A percentile compares a stretch with the other conserved stretches of the same genome.
Evolutionary conservation across 768 basidiomycete genomes (phyloP).

Genomic region (Lepiota subincarnata): DNA sequence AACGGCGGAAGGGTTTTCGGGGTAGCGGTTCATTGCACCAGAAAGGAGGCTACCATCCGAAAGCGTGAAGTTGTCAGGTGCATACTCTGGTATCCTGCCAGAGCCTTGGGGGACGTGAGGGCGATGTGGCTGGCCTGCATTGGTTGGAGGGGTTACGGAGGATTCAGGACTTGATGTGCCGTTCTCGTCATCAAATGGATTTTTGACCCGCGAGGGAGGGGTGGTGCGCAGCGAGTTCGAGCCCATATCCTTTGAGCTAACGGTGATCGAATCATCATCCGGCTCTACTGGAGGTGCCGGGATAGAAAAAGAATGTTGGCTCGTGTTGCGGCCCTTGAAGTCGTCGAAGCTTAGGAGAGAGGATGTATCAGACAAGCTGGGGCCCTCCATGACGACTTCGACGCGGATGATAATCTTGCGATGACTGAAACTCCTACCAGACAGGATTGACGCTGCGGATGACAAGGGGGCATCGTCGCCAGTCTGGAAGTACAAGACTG

Average conservation of each 20-base stretch:
- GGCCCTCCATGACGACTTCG: conserved; percentile 78
- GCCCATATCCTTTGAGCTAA: conserved; percentile 63
- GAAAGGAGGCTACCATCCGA: conserved; percentile 5
- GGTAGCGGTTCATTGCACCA: conserved; percentile 25
- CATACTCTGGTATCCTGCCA: not conserved
- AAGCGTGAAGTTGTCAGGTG: not conserved
- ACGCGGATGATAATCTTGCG: conserved; percentile 76
- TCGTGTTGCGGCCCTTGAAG: conserved; percentile 54
- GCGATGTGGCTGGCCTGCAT: not conserved
- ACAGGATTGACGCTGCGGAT: conserved; percentile 71
- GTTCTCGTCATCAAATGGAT: conserved; percentile 5
- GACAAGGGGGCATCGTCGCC: conserved; percentile 73
- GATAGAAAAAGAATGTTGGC: conserved; percentile 52
- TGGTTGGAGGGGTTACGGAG: conserved; percentile 2
- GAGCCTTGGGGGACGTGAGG: not conserved
- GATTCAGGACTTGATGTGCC: conserved; percentile 4
- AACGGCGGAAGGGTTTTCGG: conserved; percentile 40
- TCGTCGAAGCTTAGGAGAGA: conserved; percentile 80
- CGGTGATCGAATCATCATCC: conserved; percentile 73
- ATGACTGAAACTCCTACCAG: conserved; percentile 61
- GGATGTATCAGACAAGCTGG: conserved; percentile 83
- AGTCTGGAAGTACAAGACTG: conserved; percentile 81
- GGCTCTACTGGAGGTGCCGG: conserved; percentile 38
- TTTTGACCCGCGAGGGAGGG: not conserved
- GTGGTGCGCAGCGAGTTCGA: conserved; percentile 21